These are phyloP conservation scores for Suillus spraguei DNA, from an alignment of 768 basidiomycete species.

Conservation along the genomic window DNA sequence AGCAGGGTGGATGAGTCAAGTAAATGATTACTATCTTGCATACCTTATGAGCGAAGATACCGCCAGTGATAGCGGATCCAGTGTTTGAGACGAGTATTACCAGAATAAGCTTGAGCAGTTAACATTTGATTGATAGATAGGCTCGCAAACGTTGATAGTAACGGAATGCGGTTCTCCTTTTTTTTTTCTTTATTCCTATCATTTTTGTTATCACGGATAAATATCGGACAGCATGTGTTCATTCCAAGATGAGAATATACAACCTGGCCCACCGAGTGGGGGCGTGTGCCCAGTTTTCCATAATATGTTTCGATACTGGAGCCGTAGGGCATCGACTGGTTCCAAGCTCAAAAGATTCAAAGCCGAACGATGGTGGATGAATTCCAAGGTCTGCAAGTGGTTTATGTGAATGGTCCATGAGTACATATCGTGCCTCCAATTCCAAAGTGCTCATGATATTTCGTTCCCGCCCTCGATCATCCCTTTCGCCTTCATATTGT, in stretches of 20 bases:
- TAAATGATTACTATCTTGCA: slow-evolving; percentile 23
- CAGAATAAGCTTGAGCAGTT: not conserved
- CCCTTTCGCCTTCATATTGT: not conserved
- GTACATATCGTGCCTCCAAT: too few relatives aligned
- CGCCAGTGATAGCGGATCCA: slow-evolving; percentile 77
- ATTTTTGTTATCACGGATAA: not conserved
- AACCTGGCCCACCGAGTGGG: not conserved
- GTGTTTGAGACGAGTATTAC: slow-evolving; percentile 32
- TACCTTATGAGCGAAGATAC: slow-evolving; percentile 68
- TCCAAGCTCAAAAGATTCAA: not conserved
- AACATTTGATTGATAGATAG: not conserved
- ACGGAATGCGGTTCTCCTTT: not conserved
- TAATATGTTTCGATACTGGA: not conserved
- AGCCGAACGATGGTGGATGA: not conserved
- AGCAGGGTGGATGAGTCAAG: slow-evolving; percentile 3
- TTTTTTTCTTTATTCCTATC: not conserved
- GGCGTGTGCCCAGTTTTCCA: not conserved
- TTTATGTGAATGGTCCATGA: too few relatives aligned
- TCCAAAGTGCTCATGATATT: not conserved
- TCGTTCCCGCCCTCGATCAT: not conserved
- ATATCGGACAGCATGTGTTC: slow-evolving; percentile 4
- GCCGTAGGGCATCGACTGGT: not conserved
- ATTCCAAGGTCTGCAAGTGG: too few relatives aligned
- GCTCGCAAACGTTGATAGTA: too few relatives aligned
- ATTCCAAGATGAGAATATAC: not conserved